A percentile compares a stretch with the other conserved stretches of the same genome.
Conservation (phyloP, 495 filamentous ascomycete species). For the Tuber microsphaerosporum region DNA sequence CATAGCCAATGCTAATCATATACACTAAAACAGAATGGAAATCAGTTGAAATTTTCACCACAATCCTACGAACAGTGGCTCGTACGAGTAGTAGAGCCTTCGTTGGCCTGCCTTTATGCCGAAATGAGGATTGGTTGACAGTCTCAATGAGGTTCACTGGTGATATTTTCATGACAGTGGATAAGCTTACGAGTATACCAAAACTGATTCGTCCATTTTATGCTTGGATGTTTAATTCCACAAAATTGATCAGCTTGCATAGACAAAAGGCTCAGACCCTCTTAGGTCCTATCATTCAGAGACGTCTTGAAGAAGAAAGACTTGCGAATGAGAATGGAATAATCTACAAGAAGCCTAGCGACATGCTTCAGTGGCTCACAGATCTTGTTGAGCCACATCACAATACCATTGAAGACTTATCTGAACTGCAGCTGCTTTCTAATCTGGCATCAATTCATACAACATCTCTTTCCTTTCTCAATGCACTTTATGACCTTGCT, state of each 20-base stretch:
- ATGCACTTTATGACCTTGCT: conserved; percentile 48
- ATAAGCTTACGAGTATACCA: conserved; percentile 43
- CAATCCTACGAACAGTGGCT: conserved; percentile 50
- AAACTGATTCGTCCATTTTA: conserved; percentile 43
- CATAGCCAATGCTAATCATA: neutral
- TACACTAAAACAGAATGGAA: conserved; percentile 44
- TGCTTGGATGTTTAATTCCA: neutral
- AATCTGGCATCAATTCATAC: conserved; percentile 43
- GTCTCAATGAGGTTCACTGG: conserved; percentile 55
- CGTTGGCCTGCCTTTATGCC: conserved; percentile 51
- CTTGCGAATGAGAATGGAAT: conserved; percentile 19
- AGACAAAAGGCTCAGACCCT: conserved; percentile 12
- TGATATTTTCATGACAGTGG: conserved; percentile 46
- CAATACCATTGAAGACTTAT: conserved; percentile 11
- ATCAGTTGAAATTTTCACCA: conserved; percentile 43
- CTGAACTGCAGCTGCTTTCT: conserved; percentile 37
- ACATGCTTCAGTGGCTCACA: conserved; percentile 43
- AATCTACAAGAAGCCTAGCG: conserved; percentile 32
- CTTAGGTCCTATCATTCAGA: conserved; percentile 31
- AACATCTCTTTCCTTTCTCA: conserved; percentile 38
- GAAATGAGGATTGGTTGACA: conserved; percentile 53
- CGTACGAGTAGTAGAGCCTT: conserved; percentile 54
- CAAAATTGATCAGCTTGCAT: neutral
- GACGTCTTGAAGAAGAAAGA: conserved; percentile 22
- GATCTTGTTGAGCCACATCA: conserved; percentile 15